Conservation (phyloP, 2,329 filamentous ascomycete species). For the Trichoderma koningii region DNA sequence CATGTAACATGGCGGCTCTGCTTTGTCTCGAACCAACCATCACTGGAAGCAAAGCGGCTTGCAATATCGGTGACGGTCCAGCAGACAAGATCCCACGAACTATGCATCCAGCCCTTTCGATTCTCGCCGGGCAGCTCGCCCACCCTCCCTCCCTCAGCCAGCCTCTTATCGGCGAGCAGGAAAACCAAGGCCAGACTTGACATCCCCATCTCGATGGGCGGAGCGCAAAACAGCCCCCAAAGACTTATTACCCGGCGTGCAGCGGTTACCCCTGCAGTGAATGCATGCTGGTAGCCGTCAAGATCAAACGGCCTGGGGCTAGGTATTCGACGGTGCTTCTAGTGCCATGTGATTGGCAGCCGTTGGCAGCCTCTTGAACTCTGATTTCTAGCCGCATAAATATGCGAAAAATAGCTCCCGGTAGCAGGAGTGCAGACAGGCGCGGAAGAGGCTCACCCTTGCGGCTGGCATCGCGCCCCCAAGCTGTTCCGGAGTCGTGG, state of each 20-base stretch:
- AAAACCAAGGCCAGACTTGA: constrained; percentile 15
- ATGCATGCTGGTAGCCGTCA: constrained; percentile 28
- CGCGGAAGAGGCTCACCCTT: constrained; percentile 6
- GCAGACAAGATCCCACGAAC: neutral
- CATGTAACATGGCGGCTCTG: too few species aligned
- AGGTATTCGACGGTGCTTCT: constrained; percentile 11
- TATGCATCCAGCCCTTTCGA: constrained; percentile 7
- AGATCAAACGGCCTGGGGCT: constrained; percentile 22
- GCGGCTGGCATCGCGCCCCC: constrained; percentile 7
- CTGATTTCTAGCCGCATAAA: constrained; percentile 20
- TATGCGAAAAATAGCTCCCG: constrained; percentile 18
- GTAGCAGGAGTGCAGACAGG: neutral
- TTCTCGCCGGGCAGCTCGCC: neutral
- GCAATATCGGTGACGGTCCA: neutral
- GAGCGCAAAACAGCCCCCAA: constrained; percentile 21
- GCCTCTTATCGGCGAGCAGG: constrained; percentile 15
- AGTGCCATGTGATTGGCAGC: constrained; percentile 23
- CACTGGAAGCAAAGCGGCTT: neutral
- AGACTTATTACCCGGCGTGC: constrained; percentile 25
- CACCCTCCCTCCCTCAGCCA: neutral
- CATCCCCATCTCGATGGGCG: constrained; percentile 14
- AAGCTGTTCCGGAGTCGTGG: neutral
- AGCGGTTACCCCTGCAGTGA: constrained; percentile 25
- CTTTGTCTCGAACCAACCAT: neutral
- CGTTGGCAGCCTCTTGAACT: constrained; percentile 18